A percentile compares a stretch with the other conserved stretches of the same genome.
Evolutionary conservation across 108 stramenopile genomes (phyloP).

Genomic region (Cylindrotheca fusiformis): DNA sequence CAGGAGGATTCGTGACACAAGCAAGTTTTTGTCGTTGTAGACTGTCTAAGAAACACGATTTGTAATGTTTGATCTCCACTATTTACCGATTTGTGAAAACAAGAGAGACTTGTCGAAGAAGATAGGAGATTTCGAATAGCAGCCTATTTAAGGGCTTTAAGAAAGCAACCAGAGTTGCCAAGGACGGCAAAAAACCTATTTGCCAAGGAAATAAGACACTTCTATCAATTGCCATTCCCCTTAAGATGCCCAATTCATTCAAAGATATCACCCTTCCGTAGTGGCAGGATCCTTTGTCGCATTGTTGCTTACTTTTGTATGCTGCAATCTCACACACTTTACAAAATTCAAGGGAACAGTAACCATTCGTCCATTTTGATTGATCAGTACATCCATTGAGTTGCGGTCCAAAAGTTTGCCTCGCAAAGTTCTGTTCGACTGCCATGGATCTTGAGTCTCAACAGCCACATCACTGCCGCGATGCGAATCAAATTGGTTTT

Average conservation of each 20-base stretch:
- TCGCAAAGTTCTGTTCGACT: slow-evolving; percentile 73
- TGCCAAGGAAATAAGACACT: no score
- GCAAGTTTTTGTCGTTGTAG: no score
- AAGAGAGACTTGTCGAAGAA: no score
- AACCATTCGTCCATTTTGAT: slow-evolving; percentile 78
- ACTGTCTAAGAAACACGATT: neutral
- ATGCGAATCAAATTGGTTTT: slow-evolving; percentile 69
- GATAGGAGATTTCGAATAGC: no score
- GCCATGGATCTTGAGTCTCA: slow-evolving; percentile 78
- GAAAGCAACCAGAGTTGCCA: no score
- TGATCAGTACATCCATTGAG: slow-evolving; percentile 80
- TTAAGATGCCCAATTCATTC: no score
- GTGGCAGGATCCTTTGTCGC: slow-evolving; percentile 9
- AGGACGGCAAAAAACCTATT: no score
- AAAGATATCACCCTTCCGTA: no score
- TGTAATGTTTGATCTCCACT: neutral
- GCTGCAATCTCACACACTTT: slow-evolving; percentile 35
- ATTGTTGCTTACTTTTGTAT: slow-evolving; percentile 12
- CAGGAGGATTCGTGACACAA: no score
- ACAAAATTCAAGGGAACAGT: slow-evolving; percentile 74
- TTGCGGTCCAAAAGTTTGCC: slow-evolving; percentile 81
- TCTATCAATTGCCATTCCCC: no score
- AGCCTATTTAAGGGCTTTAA: no score
- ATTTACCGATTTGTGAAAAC: neutral
- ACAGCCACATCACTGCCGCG: slow-evolving; percentile 62